Evolutionary conservation across 805 yeast genomes (phyloP).

Genomic region (Ogataea polymorpha): DNA sequence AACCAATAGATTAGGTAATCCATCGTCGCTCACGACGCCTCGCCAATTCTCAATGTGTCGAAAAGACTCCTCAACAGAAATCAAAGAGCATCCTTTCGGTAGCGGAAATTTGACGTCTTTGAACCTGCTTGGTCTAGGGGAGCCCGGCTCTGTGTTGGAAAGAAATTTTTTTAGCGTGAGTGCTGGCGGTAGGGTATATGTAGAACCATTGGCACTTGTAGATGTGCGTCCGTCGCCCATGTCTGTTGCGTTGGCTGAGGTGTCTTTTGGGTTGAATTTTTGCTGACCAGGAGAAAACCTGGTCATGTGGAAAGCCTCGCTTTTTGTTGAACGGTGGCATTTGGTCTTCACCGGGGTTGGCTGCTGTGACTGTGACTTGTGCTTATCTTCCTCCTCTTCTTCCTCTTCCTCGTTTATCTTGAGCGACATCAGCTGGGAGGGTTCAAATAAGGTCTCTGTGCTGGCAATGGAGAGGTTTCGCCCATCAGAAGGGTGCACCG

Average conservation of each 20-base stretch:
- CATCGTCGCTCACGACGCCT: conserved; percentile 24
- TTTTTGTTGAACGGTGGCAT: conserved; percentile 20
- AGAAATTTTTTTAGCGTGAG: conserved; percentile 14
- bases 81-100: conserved; percentile 22
- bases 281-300: conserved; percentile 4
- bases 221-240: neutral
- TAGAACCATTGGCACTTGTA: neutral
- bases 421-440: conserved; percentile 14
- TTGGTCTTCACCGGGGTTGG: conserved; percentile 11
- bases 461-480: conserved; percentile 19
- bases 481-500: neutral
- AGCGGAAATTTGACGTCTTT: conserved; percentile 22
- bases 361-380: conserved; percentile 8
- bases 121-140: conserved; percentile 21
- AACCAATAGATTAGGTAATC: conserved; percentile 39
- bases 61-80: conserved; percentile 18
- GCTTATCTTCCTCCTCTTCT: conserved; percentile 6
- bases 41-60: conserved; percentile 16
- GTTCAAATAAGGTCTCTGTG: conserved; percentile 23
- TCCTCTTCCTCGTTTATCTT: conserved; percentile 22
- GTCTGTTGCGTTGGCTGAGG: conserved; percentile 3
- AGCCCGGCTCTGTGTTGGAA: conserved; percentile 15
- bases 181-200: conserved; percentile 2
- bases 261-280: conserved; percentile 9
- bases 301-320: conserved; percentile 12